Conservation (phyloP, 169 alveolate genomes). For the Eimeria mitis region DNA sequence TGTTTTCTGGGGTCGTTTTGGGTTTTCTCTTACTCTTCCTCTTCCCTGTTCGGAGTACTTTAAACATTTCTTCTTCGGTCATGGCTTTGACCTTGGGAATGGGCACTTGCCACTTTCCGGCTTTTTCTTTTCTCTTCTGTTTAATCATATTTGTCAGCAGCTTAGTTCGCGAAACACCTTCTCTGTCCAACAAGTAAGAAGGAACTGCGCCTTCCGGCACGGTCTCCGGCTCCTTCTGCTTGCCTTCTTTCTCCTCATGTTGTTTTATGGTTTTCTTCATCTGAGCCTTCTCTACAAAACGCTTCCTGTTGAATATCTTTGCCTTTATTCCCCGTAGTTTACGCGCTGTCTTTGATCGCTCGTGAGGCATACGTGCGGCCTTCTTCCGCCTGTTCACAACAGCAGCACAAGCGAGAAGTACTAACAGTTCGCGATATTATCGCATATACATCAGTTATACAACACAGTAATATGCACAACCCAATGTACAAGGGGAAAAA, state of each 20-base stretch:
- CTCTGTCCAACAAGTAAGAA: constrained; percentile 99
- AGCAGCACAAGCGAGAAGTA: neutral
- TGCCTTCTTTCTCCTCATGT: constrained; percentile 97
- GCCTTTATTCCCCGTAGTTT: constrained; percentile 98
- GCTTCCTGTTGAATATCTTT: constrained; percentile 97
- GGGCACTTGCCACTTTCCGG: constrained; percentile 99
- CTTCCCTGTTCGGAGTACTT: constrained; percentile 85
- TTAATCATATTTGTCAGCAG: constrained; percentile 98
- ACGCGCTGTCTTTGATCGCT: constrained; percentile 96
- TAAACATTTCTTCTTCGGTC: constrained; percentile 95
- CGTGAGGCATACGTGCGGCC: constrained; percentile 97
- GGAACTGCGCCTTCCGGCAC: constrained; percentile 99
- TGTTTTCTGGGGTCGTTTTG: neutral
- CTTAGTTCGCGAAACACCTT: constrained; percentile 97
- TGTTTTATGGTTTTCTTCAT: constrained; percentile 96
- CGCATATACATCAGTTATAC: too few relatives aligned
- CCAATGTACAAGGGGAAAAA: neutral
- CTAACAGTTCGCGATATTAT: neutral
- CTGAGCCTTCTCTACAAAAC: constrained; percentile 99
- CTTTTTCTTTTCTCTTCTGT: constrained; percentile 99
- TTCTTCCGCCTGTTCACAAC: constrained; percentile 92
- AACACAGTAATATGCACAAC: too few relatives aligned
- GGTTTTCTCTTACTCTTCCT: constrained; percentile 82
- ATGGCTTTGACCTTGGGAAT: constrained; percentile 97
- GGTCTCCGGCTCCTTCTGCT: constrained; percentile 88